These are phyloP conservation scores for Candida berthetii DNA, from an alignment of 805 yeast genomes.

Conservation along the genomic window DNA sequence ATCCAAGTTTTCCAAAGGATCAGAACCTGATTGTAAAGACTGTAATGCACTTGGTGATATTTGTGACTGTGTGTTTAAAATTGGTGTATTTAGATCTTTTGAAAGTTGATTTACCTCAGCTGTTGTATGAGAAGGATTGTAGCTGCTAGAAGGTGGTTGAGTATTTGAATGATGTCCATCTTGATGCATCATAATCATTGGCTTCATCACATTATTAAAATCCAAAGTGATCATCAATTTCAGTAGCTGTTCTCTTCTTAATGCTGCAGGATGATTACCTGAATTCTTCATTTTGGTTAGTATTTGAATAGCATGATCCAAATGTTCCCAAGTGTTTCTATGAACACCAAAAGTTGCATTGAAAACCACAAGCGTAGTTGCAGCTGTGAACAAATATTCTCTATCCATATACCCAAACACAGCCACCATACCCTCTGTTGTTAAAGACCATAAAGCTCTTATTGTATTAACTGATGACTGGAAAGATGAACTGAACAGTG, in stretches of 20 bases:
- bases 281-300: slow-evolving; percentile 71
- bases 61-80: too few species aligned
- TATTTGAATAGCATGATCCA: slow-evolving; percentile 65
- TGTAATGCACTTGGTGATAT: too few species aligned
- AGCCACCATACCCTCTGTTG: slow-evolving; percentile 79
- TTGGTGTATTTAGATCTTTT: too few species aligned
- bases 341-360: slow-evolving; percentile 80
- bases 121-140: too few species aligned
- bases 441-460: slow-evolving; percentile 64
- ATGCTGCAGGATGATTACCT: slow-evolving; percentile 77
- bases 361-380: slow-evolving; percentile 66
- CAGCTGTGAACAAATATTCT: slow-evolving; percentile 71
- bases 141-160: too few species aligned
- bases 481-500: slow-evolving; percentile 66
- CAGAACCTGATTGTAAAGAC: too few species aligned
- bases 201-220: slow-evolving; percentile 58
- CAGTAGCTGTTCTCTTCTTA: slow-evolving; percentile 65
- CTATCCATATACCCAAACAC: slow-evolving; percentile 84
- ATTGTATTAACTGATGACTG: slow-evolving; percentile 76
- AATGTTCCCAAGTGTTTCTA: slow-evolving; percentile 63
- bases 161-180: slow-evolving; percentile 27
- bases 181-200: slow-evolving; percentile 50
- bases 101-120: too few species aligned
- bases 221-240: slow-evolving; percentile 61
- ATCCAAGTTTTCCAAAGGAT: too few species aligned